Evolutionary conservation across 2,329 filamentous ascomycete species (phyloP), one percentile per base, ranked within the genome.

Genomic region (Penicillium sp.): DNA sequence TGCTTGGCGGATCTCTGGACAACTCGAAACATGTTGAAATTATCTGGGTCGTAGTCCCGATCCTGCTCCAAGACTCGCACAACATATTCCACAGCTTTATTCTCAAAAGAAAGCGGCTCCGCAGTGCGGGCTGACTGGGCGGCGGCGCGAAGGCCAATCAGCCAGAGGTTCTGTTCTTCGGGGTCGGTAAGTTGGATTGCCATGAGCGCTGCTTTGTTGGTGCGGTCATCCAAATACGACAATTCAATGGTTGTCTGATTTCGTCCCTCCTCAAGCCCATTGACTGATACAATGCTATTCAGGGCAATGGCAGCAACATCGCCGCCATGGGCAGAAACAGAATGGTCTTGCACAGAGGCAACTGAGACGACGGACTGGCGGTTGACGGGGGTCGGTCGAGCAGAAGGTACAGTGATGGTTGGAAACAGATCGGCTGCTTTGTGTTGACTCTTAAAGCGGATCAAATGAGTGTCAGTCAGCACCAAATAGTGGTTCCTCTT

Each of bases 401-500:
- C 63, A 60, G 72, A 68, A 52, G 71, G 71, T 11, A 70, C 62
- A 2, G 77, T 74, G 52, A 83, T 80, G 5, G 71, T 75, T 47
- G 81, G 78, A 63, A 89, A 89, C 40, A 79, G 75, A 57, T 89
- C 86, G 26, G 80, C 77, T 12, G 87, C 87, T 67, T 86, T 86
- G 46, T 77, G 73, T 62, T 88, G 84, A 64, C 76, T 87, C 69
- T 89, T 88, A 75, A 87, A 89, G 12, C 86, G 80, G 55, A 89
- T 73, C 55, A 90, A 72, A 68, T 89, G 84, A 5, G 80, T 82
- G 61, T 89, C 86, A 6, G 86, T 90, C 61, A 90, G 74, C 14
- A 89, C 87, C 55, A 90, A 74, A 64, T 87, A 90, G 68, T 89
- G 86, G 70, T 81, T 86, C 74, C 86, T 88, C 73, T 88, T 88